Conservation (phyloP, 2,329 filamentous ascomycete species). For the Hymenoscyphus fraxineus region DNA sequence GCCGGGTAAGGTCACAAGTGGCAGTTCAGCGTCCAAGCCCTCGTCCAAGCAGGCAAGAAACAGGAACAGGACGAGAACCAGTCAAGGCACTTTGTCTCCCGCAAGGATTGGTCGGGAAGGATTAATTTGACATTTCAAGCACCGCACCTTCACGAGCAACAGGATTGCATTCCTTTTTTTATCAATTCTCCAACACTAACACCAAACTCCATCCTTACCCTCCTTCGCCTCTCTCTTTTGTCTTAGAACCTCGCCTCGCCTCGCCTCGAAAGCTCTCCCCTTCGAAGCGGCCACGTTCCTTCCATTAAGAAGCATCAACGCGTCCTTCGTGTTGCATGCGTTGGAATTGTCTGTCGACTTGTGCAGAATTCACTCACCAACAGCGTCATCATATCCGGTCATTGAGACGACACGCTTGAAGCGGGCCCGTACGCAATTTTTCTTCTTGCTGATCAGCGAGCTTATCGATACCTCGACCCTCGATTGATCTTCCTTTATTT, state of each 20-base stretch:
- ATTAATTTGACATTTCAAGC: not conserved
- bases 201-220: conserved; percentile 1
- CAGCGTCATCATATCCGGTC: not conserved
- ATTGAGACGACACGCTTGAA: conserved; percentile 17
- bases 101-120: not conserved
- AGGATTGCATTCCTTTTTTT: not conserved
- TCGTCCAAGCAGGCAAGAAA: not conserved
- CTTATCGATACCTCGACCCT: conserved; percentile 5
- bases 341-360: not conserved
- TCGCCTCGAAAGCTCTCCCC: not conserved
- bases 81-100: not conserved
- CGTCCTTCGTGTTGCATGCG: not conserved
- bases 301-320: not conserved
- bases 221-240: not conserved
- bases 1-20: not conserved
- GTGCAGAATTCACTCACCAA: not conserved
- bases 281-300: not conserved
- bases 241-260: not conserved
- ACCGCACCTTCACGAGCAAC: not conserved
- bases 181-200: not conserved
- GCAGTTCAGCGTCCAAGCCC: not conserved
- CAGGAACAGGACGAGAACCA: not conserved
- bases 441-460: not conserved
- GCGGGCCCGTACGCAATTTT: conserved; percentile 11
- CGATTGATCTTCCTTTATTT: conserved; percentile 8